Base-by-base conservation (phyloP, 306 rosid species). In the Canavalia gladiata region DNA sequence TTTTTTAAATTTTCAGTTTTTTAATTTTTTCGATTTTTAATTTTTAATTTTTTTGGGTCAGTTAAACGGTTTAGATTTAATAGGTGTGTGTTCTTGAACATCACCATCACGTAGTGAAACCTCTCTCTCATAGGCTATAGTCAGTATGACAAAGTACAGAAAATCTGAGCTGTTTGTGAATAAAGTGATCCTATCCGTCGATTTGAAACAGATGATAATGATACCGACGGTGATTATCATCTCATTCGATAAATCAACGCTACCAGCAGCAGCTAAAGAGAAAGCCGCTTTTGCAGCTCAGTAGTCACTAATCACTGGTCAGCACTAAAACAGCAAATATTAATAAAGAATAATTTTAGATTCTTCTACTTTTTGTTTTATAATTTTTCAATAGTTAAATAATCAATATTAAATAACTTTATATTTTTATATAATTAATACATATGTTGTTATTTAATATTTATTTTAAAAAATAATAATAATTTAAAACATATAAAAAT, bases 101-200 rank as follows among this genome's bases (percentile, higher is more conserved):
- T 18, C 25, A 18, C 25, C 25, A 18, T 18, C 25, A 18, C 25
- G 25, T 18, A 18, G 25, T 9, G 11, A 68, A 75, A 63, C 43
- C 60, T 35, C n/a, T 28, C 78, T n/a, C 4, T 28, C 60, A 60
- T 42, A 60, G 72, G 35, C 81, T 55, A 73, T 68, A 66, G 58
- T 65, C 74, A 39, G 75, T 6, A 12, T 4, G 56, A 64, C 43
- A 63, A 49, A 68, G 78, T 68, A 34, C 11, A 43, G 6, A 5
- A 45, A 74, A 78, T 46, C 72, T 67, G 56, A 10, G 58, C 45
- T 58, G 31, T 57, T 13, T 39, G 28, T 50, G 63, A 62, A 11
- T 5, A 9, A 41, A 49, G n/a, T 2, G 28, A 87, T 87, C 89
- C 2, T 13, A 75, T 78, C 86, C 87, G 87, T 82, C 79, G 8